phyloP scores from a whole-genome alignment of 306 rosid species.

The Cicer chorassanicum region DNA sequence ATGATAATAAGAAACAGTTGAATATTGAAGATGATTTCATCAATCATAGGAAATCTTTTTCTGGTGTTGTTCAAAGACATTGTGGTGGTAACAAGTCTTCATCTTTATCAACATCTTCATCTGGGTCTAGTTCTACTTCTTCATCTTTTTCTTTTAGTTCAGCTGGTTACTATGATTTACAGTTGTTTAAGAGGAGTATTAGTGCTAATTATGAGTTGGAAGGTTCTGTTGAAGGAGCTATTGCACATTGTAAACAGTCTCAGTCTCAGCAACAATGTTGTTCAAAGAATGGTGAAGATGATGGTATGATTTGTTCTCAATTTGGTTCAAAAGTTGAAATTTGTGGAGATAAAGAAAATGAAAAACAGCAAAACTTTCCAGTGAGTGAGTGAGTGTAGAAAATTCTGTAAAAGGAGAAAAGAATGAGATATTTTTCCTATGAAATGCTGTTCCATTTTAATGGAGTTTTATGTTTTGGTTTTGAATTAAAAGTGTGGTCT shows the following conservation, averaged over 20 bases:
- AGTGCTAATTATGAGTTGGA: constrained; percentile 77
- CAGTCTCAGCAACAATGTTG: constrained; percentile 47
- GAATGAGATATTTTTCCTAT: constrained; percentile 26
- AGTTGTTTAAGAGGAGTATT: constrained; percentile 68
- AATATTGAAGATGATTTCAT: constrained; percentile 55
- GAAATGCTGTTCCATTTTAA: constrained; percentile 47
- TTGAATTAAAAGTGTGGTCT: constrained; percentile 29
- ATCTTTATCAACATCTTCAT: constrained; percentile 68
- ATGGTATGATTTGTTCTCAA: constrained; percentile 49
- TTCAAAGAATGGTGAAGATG: constrained; percentile 43
- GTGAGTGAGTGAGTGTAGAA: constrained; percentile 35
- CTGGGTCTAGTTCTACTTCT: constrained; percentile 75
- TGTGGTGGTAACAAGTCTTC: constrained; percentile 47
- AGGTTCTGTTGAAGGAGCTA: constrained; percentile 85
- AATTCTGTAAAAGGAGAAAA: constrained; percentile 33
- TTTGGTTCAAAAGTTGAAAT: constrained; percentile 50
- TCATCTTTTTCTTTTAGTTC: constrained; percentile 86
- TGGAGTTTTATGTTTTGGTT: constrained; percentile 46
- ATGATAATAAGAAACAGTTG: constrained; percentile 48
- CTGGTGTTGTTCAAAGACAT: constrained; percentile 74
- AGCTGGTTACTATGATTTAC: constrained; percentile 61
- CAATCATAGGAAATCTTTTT: constrained; percentile 74
- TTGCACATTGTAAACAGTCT: constrained; percentile 90
- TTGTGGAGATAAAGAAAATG: constrained; percentile 50
- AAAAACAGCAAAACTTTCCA: constrained; percentile 36